Percentiles rank a stretch among this genome's conserved stretches.
phyloP scores from a whole-genome alignment of 163 green algal species.

The Scenedesmus sp. region DNA sequence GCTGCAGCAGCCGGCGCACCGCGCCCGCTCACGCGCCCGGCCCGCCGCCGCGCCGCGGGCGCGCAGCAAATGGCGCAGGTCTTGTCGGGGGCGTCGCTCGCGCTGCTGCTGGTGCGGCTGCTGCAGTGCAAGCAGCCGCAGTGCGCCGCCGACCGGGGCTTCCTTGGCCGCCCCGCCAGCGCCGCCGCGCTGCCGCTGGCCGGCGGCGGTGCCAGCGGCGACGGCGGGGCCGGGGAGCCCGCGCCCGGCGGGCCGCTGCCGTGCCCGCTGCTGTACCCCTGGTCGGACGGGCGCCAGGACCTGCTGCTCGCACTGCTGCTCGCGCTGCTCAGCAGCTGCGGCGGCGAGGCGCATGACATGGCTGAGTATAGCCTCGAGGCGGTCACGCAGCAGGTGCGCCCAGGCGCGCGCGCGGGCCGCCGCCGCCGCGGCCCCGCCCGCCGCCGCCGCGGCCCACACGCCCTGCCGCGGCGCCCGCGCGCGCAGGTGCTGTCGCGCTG shows the following conservation, averaged over 20 bases:
- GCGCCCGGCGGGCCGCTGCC: background rate
- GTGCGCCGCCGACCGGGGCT: conserved; percentile 29
- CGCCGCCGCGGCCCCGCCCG: background rate
- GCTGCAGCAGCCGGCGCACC: background rate
- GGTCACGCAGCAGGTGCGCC: conserved; percentile 29
- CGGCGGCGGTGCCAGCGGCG: background rate
- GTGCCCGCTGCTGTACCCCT: conserved; percentile 31
- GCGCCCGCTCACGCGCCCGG: background rate
- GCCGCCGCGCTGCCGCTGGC: background rate
- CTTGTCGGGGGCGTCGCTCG: conserved; percentile 47
- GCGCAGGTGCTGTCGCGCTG: conserved; percentile 40
- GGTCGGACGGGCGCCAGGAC: conserved; percentile 24
- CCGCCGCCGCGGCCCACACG: conserved; percentile 10
- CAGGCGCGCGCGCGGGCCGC: too few relatives aligned
- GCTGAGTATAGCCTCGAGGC: conserved; percentile 17
- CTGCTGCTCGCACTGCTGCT: conserved; percentile 38
- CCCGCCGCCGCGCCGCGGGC: too few relatives aligned
- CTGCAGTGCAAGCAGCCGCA: conserved; percentile 48
- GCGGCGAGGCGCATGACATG: conserved; percentile 28
- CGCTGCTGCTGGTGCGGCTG: conserved; percentile 54
- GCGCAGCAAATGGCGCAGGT: conserved; percentile 41
- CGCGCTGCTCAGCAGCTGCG: conserved; percentile 28
- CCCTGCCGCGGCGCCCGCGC: background rate
- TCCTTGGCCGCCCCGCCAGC: conserved; percentile 30
- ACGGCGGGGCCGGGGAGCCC: background rate